Percentiles rank a stretch among this genome's conserved stretches.
Evolutionary conservation across 257 asterid genomes (phyloP).

Genomic region (Nicotiana tabacum): DNA sequence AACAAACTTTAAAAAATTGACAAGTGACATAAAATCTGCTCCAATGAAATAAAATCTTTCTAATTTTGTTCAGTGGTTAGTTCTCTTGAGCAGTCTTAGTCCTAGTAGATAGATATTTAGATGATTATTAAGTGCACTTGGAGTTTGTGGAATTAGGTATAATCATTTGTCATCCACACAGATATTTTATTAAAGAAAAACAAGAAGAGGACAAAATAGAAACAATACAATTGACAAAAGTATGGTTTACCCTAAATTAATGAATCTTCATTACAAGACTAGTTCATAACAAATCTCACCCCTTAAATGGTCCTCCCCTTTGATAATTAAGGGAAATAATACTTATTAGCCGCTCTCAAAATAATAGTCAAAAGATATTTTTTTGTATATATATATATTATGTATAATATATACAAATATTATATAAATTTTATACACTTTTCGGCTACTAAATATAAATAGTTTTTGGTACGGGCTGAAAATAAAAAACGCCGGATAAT

Average conservation of each 20-base stretch:
- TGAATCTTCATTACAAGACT: conserved; percentile 29
- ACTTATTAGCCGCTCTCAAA: no score
- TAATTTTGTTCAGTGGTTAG: background rate
- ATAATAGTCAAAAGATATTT: no score
- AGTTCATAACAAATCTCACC: conserved; percentile 43
- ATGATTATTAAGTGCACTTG: conserved; percentile 22
- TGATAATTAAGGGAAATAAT: background rate
- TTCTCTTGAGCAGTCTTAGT: conserved; percentile 3
- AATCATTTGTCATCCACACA: conserved; percentile 37
- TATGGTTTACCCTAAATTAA: conserved; percentile 32
- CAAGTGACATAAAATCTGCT: no score
- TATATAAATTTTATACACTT: no score
- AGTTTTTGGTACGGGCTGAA: no score
- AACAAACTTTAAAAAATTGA: no score
- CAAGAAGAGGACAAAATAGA: conserved; percentile 46
- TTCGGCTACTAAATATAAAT: no score
- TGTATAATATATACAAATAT: no score
- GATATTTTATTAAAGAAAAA: conserved; percentile 10
- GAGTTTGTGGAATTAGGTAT: conserved; percentile 38
- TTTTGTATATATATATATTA: no score
- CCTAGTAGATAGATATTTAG: conserved; percentile 8
- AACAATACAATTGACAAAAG: conserved; percentile 23
- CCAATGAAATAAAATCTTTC: background rate
- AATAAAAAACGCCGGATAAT: background rate
- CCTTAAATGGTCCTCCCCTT: conserved; percentile 7